Conservation (phyloP, 2,329 filamentous ascomycete species). For the Verticillium tricorpus region DNA sequence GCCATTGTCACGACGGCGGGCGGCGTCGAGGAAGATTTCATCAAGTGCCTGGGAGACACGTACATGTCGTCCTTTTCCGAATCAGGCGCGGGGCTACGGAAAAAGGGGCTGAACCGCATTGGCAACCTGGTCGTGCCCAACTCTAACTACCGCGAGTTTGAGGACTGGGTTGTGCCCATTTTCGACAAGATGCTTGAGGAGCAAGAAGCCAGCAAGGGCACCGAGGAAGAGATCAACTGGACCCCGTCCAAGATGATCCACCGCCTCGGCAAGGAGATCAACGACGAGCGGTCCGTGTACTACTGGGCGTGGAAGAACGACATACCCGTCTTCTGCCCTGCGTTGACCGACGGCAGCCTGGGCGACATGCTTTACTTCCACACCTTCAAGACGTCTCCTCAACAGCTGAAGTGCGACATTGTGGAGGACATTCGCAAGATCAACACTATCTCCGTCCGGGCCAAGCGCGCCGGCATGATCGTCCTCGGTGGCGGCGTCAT, state of each 20-base stretch:
- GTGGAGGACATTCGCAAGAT: slow-evolving; percentile 90
- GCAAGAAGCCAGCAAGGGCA: slow-evolving; percentile 74
- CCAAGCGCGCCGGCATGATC: slow-evolving; percentile 89
- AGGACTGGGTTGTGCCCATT: slow-evolving; percentile 96
- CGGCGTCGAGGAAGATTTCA: slow-evolving; percentile 94
- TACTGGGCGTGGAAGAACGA: slow-evolving; percentile 98
- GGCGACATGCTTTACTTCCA: slow-evolving; percentile 99
- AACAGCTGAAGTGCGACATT: slow-evolving; percentile 80
- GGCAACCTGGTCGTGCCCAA: slow-evolving; percentile 96
- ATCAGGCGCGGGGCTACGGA: slow-evolving; percentile 70
- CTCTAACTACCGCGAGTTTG: slow-evolving; percentile 94
- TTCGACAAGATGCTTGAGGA: slow-evolving; percentile 92
- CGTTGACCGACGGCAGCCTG: slow-evolving; percentile 88
- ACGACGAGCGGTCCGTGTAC: slow-evolving; percentile 85
- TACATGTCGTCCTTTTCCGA: slow-evolving; percentile 86
- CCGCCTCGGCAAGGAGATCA: slow-evolving; percentile 87
- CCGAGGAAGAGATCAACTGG: slow-evolving; percentile 70
- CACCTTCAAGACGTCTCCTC: slow-evolving; percentile 83
- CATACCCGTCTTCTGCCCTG: slow-evolving; percentile 95
- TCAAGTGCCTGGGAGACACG: slow-evolving; percentile 93
- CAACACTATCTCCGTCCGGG: slow-evolving; percentile 85
- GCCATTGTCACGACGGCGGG: slow-evolving; percentile 94
- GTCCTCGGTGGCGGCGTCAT: slow-evolving; percentile 91
- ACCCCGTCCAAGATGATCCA: slow-evolving; percentile 90
- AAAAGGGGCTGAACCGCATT: slow-evolving; percentile 88